Evolutionary conservation across 1,139 yeast genomes (phyloP).

Genomic region (Candida neerlandica): DNA sequence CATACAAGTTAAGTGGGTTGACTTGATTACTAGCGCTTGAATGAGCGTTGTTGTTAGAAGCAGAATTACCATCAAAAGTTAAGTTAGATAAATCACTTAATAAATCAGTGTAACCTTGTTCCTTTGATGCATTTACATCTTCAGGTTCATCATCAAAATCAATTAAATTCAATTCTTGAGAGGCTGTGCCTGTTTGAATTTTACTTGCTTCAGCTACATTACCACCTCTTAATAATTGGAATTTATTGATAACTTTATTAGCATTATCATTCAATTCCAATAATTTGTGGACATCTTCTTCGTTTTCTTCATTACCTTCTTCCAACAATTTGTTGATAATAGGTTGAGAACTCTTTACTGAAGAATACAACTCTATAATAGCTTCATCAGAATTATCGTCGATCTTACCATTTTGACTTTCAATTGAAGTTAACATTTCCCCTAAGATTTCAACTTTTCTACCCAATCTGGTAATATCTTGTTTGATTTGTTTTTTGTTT

Average conservation of each 20-base stretch:
- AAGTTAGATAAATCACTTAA: constrained; percentile 70
- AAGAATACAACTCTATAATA: constrained; percentile 70
- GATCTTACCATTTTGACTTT: constrained; percentile 45
- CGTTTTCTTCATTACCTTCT: constrained; percentile 48
- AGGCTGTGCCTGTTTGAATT: constrained; percentile 47
- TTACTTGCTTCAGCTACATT: constrained; percentile 61
- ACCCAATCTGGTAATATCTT: constrained; percentile 81
- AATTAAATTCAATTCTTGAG: constrained; percentile 59
- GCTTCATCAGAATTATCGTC: constrained; percentile 73
- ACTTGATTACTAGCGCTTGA: constrained; percentile 20
- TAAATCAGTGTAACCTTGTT: constrained; percentile 62
- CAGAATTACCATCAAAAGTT: constrained; percentile 39
- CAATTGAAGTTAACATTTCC: constrained; percentile 75
- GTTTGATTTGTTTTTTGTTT: constrained; percentile 76
- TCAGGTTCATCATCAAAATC: constrained; percentile 72
- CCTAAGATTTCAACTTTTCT: constrained; percentile 89
- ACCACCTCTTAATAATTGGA: constrained; percentile 65
- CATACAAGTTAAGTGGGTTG: constrained; percentile 45
- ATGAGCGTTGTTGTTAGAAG: constrained; percentile 15
- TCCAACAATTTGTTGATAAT: constrained; percentile 84
- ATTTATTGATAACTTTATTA: constrained; percentile 69
- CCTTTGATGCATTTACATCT: constrained; percentile 42
- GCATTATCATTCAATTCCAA: constrained; percentile 76
- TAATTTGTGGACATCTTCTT: constrained; percentile 65
- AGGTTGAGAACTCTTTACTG: constrained; percentile 85